phyloP scores from a whole-genome alignment of 305 asterid species.

The Fraxinus sp. region DNA sequence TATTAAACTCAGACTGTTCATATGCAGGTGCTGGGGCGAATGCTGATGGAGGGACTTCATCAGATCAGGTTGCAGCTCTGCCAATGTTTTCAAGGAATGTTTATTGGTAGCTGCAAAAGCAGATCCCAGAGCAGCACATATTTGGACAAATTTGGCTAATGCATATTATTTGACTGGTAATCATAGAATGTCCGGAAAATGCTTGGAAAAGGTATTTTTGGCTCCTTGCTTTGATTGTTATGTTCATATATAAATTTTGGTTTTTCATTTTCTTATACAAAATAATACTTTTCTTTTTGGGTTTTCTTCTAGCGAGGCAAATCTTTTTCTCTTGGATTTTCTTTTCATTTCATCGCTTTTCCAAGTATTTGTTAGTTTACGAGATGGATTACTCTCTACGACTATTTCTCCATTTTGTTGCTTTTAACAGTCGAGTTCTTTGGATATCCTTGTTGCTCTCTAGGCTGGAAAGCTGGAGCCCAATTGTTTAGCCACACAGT shows the following conservation, averaged over 20 bases:
- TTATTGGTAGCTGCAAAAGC: slow-evolving; percentile 78
- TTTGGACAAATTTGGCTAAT: slow-evolving; percentile 88
- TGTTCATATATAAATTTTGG: too few species aligned
- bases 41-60: slow-evolving; percentile 48
- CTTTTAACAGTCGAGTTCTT: slow-evolving; percentile 18
- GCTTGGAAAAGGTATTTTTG: slow-evolving; percentile 75
- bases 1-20: slow-evolving; percentile 13
- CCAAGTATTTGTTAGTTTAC: too few species aligned
- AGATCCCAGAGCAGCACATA: slow-evolving; percentile 84
- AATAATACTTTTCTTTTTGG: not conserved
- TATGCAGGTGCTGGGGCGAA: slow-evolving; percentile 76
- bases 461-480: slow-evolving; percentile 96
- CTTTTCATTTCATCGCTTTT: too few species aligned
- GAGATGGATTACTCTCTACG: not conserved
- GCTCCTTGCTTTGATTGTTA: slow-evolving; percentile 12
- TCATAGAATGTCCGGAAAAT: slow-evolving; percentile 73
- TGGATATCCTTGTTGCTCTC: slow-evolving; percentile 29
- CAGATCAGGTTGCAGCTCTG: slow-evolving; percentile 59
- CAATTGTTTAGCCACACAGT: slow-evolving; percentile 91
- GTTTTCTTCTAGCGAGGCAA: not conserved
- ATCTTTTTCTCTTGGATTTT: slow-evolving; percentile 3
- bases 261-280: too few species aligned
- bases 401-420: not conserved
- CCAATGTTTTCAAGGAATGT: slow-evolving; percentile 82
- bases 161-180: slow-evolving; percentile 84